Percentiles rank a stretch among this genome's conserved stretches.
These are phyloP conservation scores for Chalciporus sphaerocephalus DNA, from an alignment of 768 basidiomycete genomes.

Conservation along the genomic window DNA sequence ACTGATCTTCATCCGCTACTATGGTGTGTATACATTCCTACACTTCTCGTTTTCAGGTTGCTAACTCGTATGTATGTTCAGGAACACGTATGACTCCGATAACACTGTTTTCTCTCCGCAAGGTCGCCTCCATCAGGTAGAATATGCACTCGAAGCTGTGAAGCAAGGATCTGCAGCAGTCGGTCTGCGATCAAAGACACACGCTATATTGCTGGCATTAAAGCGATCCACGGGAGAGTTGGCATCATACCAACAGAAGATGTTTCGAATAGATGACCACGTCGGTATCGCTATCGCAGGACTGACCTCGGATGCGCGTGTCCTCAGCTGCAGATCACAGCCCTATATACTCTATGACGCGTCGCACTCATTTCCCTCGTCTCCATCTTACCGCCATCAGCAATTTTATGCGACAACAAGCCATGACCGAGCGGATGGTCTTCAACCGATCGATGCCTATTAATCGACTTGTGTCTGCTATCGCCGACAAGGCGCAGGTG, in stretches of 20 bases:
- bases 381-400: conserved; percentile 41
- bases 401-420: conserved; percentile 99
- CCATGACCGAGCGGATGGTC: conserved; percentile 90
- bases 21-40: conserved; percentile 27
- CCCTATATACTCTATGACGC: neutral
- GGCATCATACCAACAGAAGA: conserved; percentile 99
- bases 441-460: conserved; percentile 95
- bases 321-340: conserved; percentile 62
- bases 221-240: conserved; percentile 99
- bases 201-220: conserved; percentile 85
- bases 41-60: neutral
- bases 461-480: conserved; percentile 85
- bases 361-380: neutral
- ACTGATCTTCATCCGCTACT: conserved; percentile 14
- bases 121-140: conserved; percentile 94
- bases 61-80: conserved; percentile 45
- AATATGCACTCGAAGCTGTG: conserved; percentile 98
- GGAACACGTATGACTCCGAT: conserved; percentile 98
- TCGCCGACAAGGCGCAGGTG: conserved; percentile 97
- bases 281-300: conserved; percentile 99
- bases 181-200: conserved; percentile 91
- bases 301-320: conserved; percentile 96
- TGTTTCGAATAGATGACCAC: conserved; percentile 99
- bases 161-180: conserved; percentile 99
- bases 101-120: conserved; percentile 97